These are phyloP conservation scores for Sclerotinia borealis DNA, from an alignment of 2,329 filamentous ascomycete species.

Conservation along the genomic window DNA sequence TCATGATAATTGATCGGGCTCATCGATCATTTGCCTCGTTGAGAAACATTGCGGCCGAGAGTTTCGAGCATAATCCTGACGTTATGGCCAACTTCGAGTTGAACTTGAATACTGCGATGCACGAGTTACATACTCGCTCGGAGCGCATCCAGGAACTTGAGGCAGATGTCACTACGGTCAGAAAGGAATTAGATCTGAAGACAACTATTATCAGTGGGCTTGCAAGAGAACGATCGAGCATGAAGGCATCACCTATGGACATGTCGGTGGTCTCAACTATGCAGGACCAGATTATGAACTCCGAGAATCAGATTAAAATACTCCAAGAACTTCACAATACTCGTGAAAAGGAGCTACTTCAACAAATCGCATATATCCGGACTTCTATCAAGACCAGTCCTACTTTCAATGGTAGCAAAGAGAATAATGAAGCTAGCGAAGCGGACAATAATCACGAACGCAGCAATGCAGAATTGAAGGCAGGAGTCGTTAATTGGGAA, in stretches of 20 bases:
- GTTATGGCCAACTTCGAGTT: conserved; percentile 88
- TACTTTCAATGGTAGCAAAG: conserved; percentile 15
- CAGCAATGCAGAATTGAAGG: conserved; percentile 55
- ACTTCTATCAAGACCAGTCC: conserved; percentile 19
- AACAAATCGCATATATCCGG: conserved; percentile 65
- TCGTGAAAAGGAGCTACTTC: conserved; percentile 68
- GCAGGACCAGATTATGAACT: conserved; percentile 81
- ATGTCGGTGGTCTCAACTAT: conserved; percentile 84
- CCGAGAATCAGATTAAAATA: conserved; percentile 70
- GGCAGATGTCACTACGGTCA: conserved; percentile 71
- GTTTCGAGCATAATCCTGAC: conserved; percentile 76
- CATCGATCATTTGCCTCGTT: conserved; percentile 87
- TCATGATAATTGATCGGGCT: conserved; percentile 81
- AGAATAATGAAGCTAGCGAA: conserved; percentile 9
- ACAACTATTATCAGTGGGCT: conserved; percentile 92
- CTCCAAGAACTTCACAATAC: conserved; percentile 67
- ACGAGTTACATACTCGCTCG: conserved; percentile 79
- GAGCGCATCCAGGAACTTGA: conserved; percentile 89
- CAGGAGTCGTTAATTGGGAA: conserved; percentile 70
- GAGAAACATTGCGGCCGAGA: conserved; percentile 79
- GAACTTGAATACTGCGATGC: conserved; percentile 86
- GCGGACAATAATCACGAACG: conserved; percentile 30
- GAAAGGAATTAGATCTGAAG: conserved; percentile 96
- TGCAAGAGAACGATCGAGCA: conserved; percentile 84
- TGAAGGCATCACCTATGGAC: conserved; percentile 79